Base-by-base conservation (phyloP, 1,284 basidiomycete genomes). In the Leccinum pachyderme region DNA sequence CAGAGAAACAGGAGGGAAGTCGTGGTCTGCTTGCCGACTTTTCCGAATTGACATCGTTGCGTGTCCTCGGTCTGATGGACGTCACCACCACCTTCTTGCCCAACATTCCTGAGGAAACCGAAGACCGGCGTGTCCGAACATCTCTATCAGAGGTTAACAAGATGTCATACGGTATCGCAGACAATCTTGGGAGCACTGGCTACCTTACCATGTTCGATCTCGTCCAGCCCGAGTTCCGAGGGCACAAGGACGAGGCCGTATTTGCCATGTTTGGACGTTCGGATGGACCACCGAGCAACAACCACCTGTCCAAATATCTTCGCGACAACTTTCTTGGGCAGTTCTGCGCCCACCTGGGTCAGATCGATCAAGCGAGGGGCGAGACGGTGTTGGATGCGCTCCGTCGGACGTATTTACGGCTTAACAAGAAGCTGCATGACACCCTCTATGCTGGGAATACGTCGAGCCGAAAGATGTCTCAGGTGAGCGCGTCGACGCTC, bases 101-200 rank as follows among this genome's bases (percentile, higher is more conserved):
- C 5, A 86, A 86, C 49, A 81, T 96, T 28, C 95, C 95, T 0
- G 96, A 98, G 70, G 95, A 98, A 71, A 87, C 79, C 58, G 93
- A 95, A 55, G 89, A 95, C 54, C 86, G 94, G 29, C 89, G 97
- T 7, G 89, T 99, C 5, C 89, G 97, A 47, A 97, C 95, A 0
- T 96, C 95, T 6, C 80, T 89, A 46, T 94, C 93, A 3, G 91
- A 93, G 52, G 88, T 98, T 59, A 93, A 93, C 74, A 85, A 86
- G 56, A 94, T 99, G 93, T 87, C 89, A 15, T 99, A 99, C 66
- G 97, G 96, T 9, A 97, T 99, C 56, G 92, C 96, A 0, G 96
- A 99, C 69, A 92, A 91, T n/a, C 77, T 99, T 35, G 94, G 95
- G 32, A 78, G 78, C 56, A 80, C 83, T 50, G 89, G 92, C 50